Evolutionary conservation across 2,329 filamentous ascomycete genomes (phyloP).

Genomic region (Pestalotiopsis sp.): DNA sequence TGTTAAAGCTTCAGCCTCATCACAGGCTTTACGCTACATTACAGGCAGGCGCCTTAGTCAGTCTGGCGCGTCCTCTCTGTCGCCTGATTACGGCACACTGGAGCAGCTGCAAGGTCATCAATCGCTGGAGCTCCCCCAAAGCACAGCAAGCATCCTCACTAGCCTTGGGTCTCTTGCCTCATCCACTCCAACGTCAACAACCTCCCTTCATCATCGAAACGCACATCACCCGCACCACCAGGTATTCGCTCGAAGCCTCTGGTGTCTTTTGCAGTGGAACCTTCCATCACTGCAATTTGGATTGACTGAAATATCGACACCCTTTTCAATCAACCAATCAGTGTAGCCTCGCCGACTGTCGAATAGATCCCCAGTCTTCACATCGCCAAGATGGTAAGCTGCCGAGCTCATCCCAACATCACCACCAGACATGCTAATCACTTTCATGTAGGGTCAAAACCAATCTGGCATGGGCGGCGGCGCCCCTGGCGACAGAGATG

Average conservation of each 20-base stretch:
- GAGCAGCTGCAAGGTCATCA: constrained; percentile 7
- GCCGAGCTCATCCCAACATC: background rate
- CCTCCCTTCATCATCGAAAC: background rate
- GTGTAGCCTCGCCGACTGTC: background rate
- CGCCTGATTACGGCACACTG: constrained; percentile 11
- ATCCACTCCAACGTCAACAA: constrained; percentile 1
- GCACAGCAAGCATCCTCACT: background rate
- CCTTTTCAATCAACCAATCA: background rate
- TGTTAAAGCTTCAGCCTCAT: background rate
- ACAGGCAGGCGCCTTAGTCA: background rate
- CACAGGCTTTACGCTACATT: background rate
- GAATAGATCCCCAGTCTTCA: background rate
- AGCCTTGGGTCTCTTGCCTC: background rate
- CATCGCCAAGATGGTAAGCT: constrained; percentile 14
- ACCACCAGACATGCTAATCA: background rate
- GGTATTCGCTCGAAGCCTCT: background rate
- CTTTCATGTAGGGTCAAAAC: constrained; percentile 68
- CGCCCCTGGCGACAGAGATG: constrained; percentile 76
- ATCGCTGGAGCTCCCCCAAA: background rate
- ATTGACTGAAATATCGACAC: background rate
- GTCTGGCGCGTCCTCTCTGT: constrained; percentile 11
- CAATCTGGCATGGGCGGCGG: constrained; percentile 85
- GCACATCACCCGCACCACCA: background rate
- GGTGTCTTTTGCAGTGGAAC: background rate
- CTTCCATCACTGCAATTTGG: background rate